Evolutionary conservation across 2,329 filamentous ascomycete genomes (phyloP).

Genomic region (Fusarium nygamai): DNA sequence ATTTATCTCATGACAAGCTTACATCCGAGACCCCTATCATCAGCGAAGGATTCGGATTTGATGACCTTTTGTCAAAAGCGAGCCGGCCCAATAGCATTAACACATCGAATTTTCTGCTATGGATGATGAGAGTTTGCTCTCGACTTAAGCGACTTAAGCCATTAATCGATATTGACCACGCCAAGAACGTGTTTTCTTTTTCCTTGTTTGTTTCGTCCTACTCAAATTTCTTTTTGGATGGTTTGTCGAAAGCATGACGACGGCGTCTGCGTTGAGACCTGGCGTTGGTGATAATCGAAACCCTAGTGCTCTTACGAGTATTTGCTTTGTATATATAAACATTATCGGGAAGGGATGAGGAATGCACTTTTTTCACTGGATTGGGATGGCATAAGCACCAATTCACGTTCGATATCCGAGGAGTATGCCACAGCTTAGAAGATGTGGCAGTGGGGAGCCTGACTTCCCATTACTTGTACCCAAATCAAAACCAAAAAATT

Average conservation of each 20-base stretch:
- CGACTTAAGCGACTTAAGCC: neutral
- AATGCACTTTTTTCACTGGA: constrained; percentile 31
- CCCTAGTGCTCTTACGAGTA: constrained; percentile 40
- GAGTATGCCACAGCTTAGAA: constrained; percentile 10
- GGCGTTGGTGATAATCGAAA: constrained; percentile 45
- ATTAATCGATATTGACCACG: constrained; percentile 17
- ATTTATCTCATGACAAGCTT: constrained; percentile 33
- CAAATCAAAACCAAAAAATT: constrained; percentile 31
- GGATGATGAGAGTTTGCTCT: constrained; percentile 8
- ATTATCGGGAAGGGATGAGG: constrained; percentile 36
- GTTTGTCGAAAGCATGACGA: constrained; percentile 44
- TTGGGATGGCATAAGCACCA: constrained; percentile 30
- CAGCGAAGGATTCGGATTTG: constrained; percentile 25
- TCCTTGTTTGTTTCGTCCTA: constrained; percentile 10
- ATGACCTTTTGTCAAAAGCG: constrained; percentile 15
- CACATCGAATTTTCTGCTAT: constrained; percentile 6
- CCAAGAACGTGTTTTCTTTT: constrained; percentile 27
- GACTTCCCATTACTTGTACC: constrained; percentile 9
- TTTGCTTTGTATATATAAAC: constrained; percentile 47
- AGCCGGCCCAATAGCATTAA: constrained; percentile 3
- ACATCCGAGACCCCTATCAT: constrained; percentile 13
- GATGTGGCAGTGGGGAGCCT: constrained; percentile 17
- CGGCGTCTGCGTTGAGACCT: constrained; percentile 44
- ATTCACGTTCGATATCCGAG: constrained; percentile 33
- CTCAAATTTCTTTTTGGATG: constrained; percentile 22